These are phyloP conservation scores for Orbilia oligospora DNA, from an alignment of 2,329 filamentous ascomycete species.

Conservation along the genomic window DNA sequence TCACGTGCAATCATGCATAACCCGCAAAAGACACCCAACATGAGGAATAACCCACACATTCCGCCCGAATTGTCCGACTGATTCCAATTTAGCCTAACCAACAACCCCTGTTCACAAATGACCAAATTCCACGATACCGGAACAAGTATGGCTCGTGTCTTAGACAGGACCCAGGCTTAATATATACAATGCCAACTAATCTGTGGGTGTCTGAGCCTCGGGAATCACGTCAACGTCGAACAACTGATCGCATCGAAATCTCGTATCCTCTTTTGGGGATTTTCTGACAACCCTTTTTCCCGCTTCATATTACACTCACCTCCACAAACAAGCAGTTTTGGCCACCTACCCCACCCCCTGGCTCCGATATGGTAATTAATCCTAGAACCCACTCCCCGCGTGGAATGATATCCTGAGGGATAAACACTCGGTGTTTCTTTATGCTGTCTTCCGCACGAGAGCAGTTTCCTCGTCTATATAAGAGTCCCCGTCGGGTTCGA, in stretches of 20 bases:
- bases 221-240: constrained; percentile 36
- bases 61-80: constrained; percentile 29
- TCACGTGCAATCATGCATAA: constrained; percentile 17
- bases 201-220: constrained; percentile 24
- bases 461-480: constrained; percentile 34
- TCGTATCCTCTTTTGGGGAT: constrained; percentile 1
- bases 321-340: constrained; percentile 7
- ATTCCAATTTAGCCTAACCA: constrained; percentile 31
- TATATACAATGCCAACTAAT: constrained; percentile 3
- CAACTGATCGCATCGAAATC: constrained; percentile 28
- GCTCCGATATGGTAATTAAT: constrained; percentile 18
- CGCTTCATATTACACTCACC: constrained; percentile 24
- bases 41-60: constrained; percentile 13
- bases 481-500: constrained; percentile 11
- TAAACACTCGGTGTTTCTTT: constrained; percentile 1
- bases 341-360: constrained; percentile 30
- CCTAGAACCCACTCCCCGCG: constrained; percentile 13
- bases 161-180: not conserved
- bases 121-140: constrained; percentile 29
- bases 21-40: not conserved
- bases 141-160: constrained; percentile 19
- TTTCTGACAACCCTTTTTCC: constrained; percentile 8
- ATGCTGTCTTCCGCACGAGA: constrained; percentile 10
- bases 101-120: constrained; percentile 20
- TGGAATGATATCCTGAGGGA: constrained; percentile 30